Evolutionary conservation across 2,329 filamentous ascomycete species (phyloP).

Genomic region (Cercospora beticola): DNA sequence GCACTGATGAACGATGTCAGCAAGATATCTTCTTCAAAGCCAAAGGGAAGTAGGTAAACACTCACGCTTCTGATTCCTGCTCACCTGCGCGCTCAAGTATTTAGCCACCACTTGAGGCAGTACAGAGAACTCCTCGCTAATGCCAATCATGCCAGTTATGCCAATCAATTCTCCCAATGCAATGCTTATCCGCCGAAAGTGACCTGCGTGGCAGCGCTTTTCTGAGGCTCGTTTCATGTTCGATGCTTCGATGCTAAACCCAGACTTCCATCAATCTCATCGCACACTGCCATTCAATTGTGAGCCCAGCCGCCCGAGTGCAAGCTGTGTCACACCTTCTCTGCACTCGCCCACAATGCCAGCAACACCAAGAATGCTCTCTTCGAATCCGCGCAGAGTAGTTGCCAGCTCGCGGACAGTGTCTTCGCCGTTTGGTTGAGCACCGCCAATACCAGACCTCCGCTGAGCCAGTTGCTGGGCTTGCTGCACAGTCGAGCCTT

Average conservation of each 20-base stretch:
- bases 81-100: background rate
- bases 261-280: background rate
- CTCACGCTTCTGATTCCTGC: background rate
- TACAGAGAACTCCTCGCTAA: background rate
- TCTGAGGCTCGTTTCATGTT: background rate
- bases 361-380: constrained; percentile 50
- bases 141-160: background rate
- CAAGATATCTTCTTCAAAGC: background rate
- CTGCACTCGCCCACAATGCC: constrained; percentile 49
- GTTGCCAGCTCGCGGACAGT: constrained; percentile 48
- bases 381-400: constrained; percentile 50
- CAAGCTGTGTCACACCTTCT: constrained; percentile 49
- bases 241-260: background rate
- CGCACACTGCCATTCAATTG: constrained; percentile 2
- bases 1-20: background rate
- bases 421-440: constrained; percentile 28
- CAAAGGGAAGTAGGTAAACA: background rate
- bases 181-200: background rate
- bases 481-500: constrained; percentile 46
- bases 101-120: background rate
- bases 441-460: constrained; percentile 26
- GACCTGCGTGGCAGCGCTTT: background rate
- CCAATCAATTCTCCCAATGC: background rate
- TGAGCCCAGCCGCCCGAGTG: constrained; percentile 32
- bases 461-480: constrained; percentile 43